Percentiles rank a stretch among this genome's conserved stretches.
phyloP scores from a whole-genome alignment of 2,329 filamentous ascomycete genomes.

The Trichoderma polysporum region DNA sequence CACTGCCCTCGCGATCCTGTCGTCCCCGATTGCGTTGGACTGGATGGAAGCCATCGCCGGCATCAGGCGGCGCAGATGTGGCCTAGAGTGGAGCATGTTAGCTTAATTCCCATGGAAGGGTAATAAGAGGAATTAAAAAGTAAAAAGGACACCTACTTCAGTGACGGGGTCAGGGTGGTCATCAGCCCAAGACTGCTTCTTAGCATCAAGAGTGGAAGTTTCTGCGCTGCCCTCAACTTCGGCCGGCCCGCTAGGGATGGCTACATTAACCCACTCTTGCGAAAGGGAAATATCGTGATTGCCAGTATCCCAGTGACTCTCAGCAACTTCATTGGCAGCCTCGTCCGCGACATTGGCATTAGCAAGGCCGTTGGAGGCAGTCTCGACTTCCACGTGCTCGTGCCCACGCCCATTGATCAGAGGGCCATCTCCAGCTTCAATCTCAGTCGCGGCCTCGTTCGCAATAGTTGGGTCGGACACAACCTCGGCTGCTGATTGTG shows the following conservation, averaged over 20 bases:
- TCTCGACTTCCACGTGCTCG: constrained; percentile 38
- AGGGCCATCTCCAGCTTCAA: constrained; percentile 49
- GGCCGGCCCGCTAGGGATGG: constrained; percentile 68
- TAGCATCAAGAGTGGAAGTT: constrained; percentile 40
- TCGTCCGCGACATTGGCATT: constrained; percentile 54
- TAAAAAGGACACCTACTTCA: constrained; percentile 39
- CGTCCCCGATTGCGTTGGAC: constrained; percentile 63
- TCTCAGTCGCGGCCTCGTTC: constrained; percentile 67
- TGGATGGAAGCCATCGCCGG: constrained; percentile 70
- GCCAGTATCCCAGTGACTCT: constrained; percentile 62
- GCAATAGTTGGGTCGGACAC: constrained; percentile 65
- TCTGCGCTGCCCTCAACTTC: constrained; percentile 66
- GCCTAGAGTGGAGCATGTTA: constrained; percentile 25
- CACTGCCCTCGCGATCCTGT: constrained; percentile 51
- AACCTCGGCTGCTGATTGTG: constrained; percentile 36
- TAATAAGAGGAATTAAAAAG: neutral
- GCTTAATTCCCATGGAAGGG: neutral
- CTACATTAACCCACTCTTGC: constrained; percentile 69
- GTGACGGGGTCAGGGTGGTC: constrained; percentile 61
- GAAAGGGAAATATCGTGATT: constrained; percentile 46
- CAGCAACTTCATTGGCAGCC: constrained; percentile 61
- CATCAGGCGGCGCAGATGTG: constrained; percentile 42
- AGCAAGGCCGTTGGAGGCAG: constrained; percentile 40
- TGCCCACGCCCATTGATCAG: constrained; percentile 45
- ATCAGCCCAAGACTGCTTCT: constrained; percentile 76